Evolutionary conservation across 352 stramenopile species (phyloP), one percentile per base, ranked within the genome.

Genomic region (Phytophthora pluvialis): DNA sequence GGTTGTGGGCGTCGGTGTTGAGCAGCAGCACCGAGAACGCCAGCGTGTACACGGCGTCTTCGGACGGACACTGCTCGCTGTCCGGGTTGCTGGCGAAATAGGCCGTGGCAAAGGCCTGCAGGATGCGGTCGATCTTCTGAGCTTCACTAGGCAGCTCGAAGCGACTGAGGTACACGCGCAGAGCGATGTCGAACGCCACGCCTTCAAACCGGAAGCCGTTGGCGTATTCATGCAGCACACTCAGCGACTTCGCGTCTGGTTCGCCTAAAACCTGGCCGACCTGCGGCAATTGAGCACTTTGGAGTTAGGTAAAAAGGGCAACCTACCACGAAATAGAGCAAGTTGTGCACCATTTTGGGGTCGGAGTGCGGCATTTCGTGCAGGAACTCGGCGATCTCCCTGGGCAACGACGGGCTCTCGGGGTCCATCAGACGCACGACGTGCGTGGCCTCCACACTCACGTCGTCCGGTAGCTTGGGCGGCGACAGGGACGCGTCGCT

Each of bases 121-220:
- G 68, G 55, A 94, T 88, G n/a, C 86, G 80, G 68, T 94, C 86
- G 44, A 94, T 94, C 60, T 94, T 93, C 67, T 94, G 86, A 31
- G 86, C 86, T 67, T 94, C 86, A 44, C 78, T 73, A 4, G 83
- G 83, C 45, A 93, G 60, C 50, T 83, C 73, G 49, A 94, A 93
- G 33, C 81, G 78, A 32, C 80, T 77, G 3, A 94, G 74, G 47
- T 83, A 94, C n/a, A 91, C 73, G 11, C 86, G 81, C 29, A 94
- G 67, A 18, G 80, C 70, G 4, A 94, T 70, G 36, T 94, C 86
- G 18, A 93, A 88, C 3, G 69, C 56, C 43, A 81, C 86, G 16
- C 65, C 67, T 33, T 82, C 59, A 51, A 94, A 93, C 16, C 75
- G 38, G 48, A 94, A 94, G 21, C 75, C 77, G 16, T 81, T 88